phyloP scores from a whole-genome alignment of 495 filamentous ascomycete species.

The Darksidea phi region DNA sequence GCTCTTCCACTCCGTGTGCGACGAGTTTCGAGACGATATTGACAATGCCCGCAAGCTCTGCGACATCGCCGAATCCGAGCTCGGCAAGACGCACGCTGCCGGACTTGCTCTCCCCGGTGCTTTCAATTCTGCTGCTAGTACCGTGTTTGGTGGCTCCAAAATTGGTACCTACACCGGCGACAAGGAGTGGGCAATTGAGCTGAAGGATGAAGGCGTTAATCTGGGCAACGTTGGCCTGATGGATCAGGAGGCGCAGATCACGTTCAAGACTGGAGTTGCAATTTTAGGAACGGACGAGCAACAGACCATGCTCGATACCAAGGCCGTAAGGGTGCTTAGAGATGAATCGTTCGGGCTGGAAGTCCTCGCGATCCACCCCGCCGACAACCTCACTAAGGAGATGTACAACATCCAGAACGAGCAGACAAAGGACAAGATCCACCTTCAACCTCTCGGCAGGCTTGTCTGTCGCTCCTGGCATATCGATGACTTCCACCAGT shows the following conservation, averaged over 20 bases:
- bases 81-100: conserved; percentile 56
- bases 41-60: conserved; percentile 65
- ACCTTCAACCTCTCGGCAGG: conserved; percentile 41
- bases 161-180: conserved; percentile 40
- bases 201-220: conserved; percentile 3
- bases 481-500: conserved; percentile 32
- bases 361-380: conserved; percentile 49
- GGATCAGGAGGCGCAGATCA: conserved; percentile 36
- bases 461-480: conserved; percentile 40
- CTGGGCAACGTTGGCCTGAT: conserved; percentile 31
- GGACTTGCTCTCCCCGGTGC: conserved; percentile 59
- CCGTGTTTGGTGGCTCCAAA: conserved; percentile 57
- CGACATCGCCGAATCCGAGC: conserved; percentile 63
- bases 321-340: conserved; percentile 41
- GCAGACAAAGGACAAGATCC: conserved; percentile 19
- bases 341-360: conserved; percentile 57
- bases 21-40: conserved; percentile 70
- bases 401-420: conserved; percentile 49
- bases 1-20: conserved; percentile 77
- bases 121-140: conserved; percentile 70
- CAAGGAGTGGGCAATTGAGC: conserved; percentile 43
- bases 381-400: conserved; percentile 41
- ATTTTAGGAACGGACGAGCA: conserved; percentile 41
- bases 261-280: conserved; percentile 47
- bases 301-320: conserved; percentile 13